phyloP scores from a whole-genome alignment of 2,329 filamentous ascomycete genomes.

The Rhinocladiella mackenziei region DNA sequence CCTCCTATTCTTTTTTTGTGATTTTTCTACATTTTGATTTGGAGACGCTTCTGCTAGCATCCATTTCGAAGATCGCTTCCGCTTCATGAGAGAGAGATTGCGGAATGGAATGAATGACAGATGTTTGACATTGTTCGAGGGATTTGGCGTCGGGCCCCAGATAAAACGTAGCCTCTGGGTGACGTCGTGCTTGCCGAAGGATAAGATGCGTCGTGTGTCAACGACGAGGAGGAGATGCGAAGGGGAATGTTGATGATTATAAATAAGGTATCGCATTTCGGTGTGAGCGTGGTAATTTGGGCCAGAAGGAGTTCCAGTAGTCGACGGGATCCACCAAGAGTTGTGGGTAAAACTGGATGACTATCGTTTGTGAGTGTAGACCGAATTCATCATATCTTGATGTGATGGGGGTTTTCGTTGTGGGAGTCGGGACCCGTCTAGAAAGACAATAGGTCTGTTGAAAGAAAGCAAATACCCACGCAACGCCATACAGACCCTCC shows the following conservation, averaged over 20 bases:
- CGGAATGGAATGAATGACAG: conserved; percentile 1
- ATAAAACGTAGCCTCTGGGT: not conserved
- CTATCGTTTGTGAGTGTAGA: no score
- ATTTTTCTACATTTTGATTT: conserved; percentile 10
- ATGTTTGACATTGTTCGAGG: not conserved
- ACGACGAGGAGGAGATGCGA: not conserved
- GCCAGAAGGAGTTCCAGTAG: no score
- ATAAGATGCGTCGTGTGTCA: not conserved
- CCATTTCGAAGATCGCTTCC: conserved; percentile 2
- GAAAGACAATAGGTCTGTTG: conserved; percentile 5
- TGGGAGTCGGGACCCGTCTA: not conserved
- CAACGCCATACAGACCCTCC: conserved; percentile 25
- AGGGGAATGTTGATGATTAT: not conserved
- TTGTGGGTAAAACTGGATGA: no score
- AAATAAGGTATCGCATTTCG: no score
- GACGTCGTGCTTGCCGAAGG: conserved; percentile 3
- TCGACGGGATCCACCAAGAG: no score
- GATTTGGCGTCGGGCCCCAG: conserved; percentile 5
- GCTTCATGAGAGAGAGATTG: not conserved
- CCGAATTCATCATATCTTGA: no score
- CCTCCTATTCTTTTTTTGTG: conserved; percentile 29
- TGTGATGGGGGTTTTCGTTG: no score
- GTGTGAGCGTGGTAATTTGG: no score
- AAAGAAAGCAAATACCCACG: conserved; percentile 12
- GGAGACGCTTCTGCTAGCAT: conserved; percentile 7